A percentile compares a stretch with the other conserved stretches of the same genome.
Conservation (phyloP, 2,329 filamentous ascomycete genomes). For the Tolypocladium paradoxum region DNA sequence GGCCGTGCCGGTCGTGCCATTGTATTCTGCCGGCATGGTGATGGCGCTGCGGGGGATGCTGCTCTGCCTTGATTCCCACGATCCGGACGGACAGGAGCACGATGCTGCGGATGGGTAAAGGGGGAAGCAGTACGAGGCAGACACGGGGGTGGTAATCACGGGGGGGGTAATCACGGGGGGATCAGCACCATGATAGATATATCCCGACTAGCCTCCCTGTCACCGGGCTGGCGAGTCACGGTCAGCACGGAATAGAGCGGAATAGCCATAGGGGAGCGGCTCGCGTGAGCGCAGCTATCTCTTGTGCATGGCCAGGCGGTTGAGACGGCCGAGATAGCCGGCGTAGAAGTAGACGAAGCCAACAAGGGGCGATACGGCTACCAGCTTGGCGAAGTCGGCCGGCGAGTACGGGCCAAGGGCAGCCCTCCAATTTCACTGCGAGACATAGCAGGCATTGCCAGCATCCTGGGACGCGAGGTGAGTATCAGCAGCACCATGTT, state of each 20-base stretch:
- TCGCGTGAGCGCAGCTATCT: background rate
- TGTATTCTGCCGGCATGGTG: slow-evolving; percentile 30
- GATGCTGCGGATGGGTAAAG: background rate
- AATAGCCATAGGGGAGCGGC: background rate
- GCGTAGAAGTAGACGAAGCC: background rate
- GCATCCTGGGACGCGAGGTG: background rate
- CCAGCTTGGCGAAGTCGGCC: background rate
- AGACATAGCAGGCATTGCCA: background rate
- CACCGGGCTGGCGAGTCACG: background rate
- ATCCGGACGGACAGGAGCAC: background rate
- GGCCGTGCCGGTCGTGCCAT: slow-evolving; percentile 37
- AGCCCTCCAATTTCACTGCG: background rate
- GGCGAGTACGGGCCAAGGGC: background rate
- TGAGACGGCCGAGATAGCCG: background rate
- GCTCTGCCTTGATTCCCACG: background rate
- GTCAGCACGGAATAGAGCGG: background rate
- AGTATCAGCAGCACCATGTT: background rate
- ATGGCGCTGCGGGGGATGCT: background rate
- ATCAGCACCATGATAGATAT: background rate
- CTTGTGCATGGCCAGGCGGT: background rate
- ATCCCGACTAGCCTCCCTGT: background rate
- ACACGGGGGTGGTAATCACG: background rate
- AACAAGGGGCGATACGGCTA: background rate
- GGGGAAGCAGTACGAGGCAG: background rate
- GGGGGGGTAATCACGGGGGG: background rate